phyloP scores from a whole-genome alignment of 225 moss, liverwort and hornwort genomes.

The Antitrichia curtipendula region DNA sequence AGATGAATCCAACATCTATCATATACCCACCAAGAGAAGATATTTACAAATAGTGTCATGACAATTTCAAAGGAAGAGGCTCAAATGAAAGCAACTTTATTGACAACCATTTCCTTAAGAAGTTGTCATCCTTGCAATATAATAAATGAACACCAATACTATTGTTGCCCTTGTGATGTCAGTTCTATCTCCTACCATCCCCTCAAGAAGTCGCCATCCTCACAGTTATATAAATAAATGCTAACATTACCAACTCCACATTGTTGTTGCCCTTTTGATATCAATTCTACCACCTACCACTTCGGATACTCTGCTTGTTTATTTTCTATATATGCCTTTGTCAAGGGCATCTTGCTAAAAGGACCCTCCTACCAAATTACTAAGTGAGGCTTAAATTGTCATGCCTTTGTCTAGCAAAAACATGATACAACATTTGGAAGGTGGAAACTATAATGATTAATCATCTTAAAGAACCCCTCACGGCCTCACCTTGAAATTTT shows the following conservation, averaged over 20 bases:
- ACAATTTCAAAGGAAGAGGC: not conserved
- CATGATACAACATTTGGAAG: too few species aligned
- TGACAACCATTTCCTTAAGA: not conserved
- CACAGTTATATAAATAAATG: not conserved
- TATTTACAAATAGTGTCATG: accelerated
- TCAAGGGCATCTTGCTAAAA: too few species aligned
- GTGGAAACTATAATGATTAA: too few species aligned
- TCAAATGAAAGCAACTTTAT: not conserved
- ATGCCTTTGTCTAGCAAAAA: accelerated
- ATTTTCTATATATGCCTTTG: not conserved
- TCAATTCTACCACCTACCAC: not conserved
- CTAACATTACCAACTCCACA: not conserved
- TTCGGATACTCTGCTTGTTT: not conserved
- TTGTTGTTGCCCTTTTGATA: not conserved
- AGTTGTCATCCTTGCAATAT: not conserved
- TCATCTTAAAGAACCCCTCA: too few species aligned
- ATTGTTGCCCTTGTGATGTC: not conserved
- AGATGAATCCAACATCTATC: not conserved
- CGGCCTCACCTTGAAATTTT: too few species aligned
- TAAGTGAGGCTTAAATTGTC: not conserved
- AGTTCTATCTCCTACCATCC: not conserved
- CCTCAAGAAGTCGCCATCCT: not conserved
- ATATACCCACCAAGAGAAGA: not conserved
- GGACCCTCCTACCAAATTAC: not conserved
- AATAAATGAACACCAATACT: not conserved